A percentile compares a stretch with the other conserved stretches of the same genome.
phyloP scores from a whole-genome alignment of 306 rosid genomes.

The Rosa rugosa region DNA sequence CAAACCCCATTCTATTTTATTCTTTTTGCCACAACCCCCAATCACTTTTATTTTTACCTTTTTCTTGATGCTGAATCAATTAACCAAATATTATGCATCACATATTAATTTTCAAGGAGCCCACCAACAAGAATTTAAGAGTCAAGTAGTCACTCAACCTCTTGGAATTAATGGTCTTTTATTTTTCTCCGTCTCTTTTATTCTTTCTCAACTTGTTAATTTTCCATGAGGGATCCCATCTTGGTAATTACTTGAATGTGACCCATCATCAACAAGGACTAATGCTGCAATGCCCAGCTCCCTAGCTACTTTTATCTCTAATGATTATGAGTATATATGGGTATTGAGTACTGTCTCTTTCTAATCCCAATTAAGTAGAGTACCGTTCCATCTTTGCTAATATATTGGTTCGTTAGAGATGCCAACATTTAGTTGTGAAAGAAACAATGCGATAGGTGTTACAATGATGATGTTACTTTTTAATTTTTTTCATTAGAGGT shows the following conservation, averaged over 20 bases:
- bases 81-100: slow-evolving; percentile 2
- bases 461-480: background rate
- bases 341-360: background rate
- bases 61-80: slow-evolving; percentile 6
- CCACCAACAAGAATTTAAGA: slow-evolving; percentile 13
- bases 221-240: background rate
- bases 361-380: background rate
- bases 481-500: background rate
- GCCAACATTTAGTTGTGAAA: background rate
- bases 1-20: slow-evolving; percentile 39
- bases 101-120: slow-evolving; percentile 20
- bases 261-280: slow-evolving; percentile 10
- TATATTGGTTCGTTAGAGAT: background rate
- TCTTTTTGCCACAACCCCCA: background rate
- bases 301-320: background rate
- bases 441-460: background rate
- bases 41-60: background rate
- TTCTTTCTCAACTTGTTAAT: background rate
- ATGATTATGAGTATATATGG: background rate
- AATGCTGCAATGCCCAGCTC: background rate
- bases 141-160: slow-evolving; percentile 5
- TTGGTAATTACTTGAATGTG: background rate
- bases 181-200: background rate
- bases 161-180: background rate
- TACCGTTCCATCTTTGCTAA: background rate